phyloP scores from a whole-genome alignment of 345 rosid genomes.

The Psidium friedrichsthalianum region DNA sequence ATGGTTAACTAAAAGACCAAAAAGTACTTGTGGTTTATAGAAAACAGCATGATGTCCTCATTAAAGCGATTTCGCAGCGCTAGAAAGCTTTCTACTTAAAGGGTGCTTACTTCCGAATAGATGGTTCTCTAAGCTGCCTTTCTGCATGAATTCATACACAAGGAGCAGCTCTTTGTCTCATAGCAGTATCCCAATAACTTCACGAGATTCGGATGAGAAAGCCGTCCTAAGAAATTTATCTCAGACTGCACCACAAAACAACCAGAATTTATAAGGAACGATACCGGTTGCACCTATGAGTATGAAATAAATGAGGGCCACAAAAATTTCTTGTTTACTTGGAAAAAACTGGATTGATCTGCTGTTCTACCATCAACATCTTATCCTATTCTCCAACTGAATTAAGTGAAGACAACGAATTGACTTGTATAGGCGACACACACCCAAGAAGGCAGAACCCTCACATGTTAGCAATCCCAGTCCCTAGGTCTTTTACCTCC shows the following conservation, averaged over 20 bases:
- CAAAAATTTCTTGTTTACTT: neutral
- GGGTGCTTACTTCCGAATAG: conserved; percentile 76
- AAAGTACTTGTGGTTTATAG: neutral
- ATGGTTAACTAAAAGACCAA: neutral
- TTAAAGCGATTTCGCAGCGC: neutral
- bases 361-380: neutral
- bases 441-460: neutral
- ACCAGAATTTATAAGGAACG: neutral
- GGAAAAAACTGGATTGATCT: neutral
- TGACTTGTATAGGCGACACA: neutral
- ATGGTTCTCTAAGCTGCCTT: conserved; percentile 97
- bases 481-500: neutral
- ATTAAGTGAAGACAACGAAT: neutral
- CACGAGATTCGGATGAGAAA: conserved; percentile 91
- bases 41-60: neutral
- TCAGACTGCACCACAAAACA: conserved; percentile 51
- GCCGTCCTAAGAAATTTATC: conserved; percentile 71
- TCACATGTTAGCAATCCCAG: neutral
- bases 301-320: neutral
- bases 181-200: conserved; percentile 76
- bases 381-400: neutral
- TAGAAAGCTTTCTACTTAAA: neutral
- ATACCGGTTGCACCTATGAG: neutral
- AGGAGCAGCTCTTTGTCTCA: conserved; percentile 85
- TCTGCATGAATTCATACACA: conserved; percentile 89